These are phyloP conservation scores for Saccharomycopsis capsularis DNA, from an alignment of 805 yeast genomes.

Conservation along the genomic window DNA sequence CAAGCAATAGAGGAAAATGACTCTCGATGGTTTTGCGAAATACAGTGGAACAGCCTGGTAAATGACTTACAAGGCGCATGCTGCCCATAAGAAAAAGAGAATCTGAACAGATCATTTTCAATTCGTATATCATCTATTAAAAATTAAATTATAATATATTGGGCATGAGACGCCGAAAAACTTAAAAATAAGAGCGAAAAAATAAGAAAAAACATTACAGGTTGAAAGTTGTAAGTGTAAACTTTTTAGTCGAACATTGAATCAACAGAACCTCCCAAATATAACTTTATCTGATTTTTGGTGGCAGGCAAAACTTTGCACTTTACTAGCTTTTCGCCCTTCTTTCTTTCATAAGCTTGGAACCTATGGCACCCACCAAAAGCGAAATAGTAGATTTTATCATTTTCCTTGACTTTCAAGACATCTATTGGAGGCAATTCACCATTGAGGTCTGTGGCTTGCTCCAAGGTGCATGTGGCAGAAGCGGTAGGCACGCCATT, in stretches of 20 bases:
- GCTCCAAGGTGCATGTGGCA: constrained; percentile 44
- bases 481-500: constrained; percentile 59
- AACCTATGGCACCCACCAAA: constrained; percentile 90
- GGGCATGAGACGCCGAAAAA: too few species aligned
- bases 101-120: too few species aligned
- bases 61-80: too few species aligned
- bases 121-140: too few species aligned
- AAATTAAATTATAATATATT: too few species aligned
- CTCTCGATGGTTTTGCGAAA: too few species aligned
- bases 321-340: constrained; percentile 45
- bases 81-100: too few species aligned
- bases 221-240: too few species aligned
- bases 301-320: constrained; percentile 75
- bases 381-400: constrained; percentile 61
- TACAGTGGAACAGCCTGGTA: too few species aligned
- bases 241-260: constrained; percentile 35
- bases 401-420: constrained; percentile 55
- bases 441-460: constrained; percentile 37
- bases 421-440: constrained; percentile 82
- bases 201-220: too few species aligned
- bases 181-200: too few species aligned
- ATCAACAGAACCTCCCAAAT: constrained; percentile 65
- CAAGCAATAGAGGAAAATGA: too few species aligned
- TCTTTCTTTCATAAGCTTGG: constrained; percentile 67
- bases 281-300: constrained; percentile 54